Percentiles rank a stretch among this genome's conserved stretches.
phyloP scores from a whole-genome alignment of 1,284 basidiomycete species.

The Cryptococcus sp. region DNA sequence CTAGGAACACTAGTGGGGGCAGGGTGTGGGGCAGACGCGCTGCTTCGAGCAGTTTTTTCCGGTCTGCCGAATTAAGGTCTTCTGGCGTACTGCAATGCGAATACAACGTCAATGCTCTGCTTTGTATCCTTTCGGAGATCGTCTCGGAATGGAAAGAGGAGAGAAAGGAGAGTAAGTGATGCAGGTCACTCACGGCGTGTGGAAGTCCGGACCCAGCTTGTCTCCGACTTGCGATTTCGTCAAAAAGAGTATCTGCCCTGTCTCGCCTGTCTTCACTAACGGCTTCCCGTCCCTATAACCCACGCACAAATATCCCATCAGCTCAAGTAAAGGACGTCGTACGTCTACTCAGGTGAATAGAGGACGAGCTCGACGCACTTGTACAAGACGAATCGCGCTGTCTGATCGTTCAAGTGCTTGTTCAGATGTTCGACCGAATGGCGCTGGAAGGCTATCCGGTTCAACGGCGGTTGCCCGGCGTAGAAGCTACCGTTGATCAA shows the following conservation, averaged over 20 bases:
- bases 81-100: background rate
- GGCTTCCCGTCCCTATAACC: slow-evolving; percentile 41
- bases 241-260: slow-evolving; percentile 58
- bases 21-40: slow-evolving; percentile 61
- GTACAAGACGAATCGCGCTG: slow-evolving; percentile 74
- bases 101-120: background rate
- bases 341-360: background rate
- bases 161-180: background rate
- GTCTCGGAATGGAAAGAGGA: background rate
- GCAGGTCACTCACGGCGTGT: slow-evolving; percentile 41
- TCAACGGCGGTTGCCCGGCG: slow-evolving; percentile 72
- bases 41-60: slow-evolving; percentile 61
- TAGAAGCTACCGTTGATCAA: slow-evolving; percentile 60
- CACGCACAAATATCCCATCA: background rate
- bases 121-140: no score
- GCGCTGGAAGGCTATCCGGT: slow-evolving; percentile 82
- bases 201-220: slow-evolving; percentile 57
- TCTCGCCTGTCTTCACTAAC: slow-evolving; percentile 52
- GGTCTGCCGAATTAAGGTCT: slow-evolving; percentile 31
- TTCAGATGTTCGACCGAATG: slow-evolving; percentile 71
- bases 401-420: slow-evolving; percentile 61
- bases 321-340: background rate
- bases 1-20: slow-evolving; percentile 67
- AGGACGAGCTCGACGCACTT: slow-evolving; percentile 46
- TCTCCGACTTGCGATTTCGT: slow-evolving; percentile 66